Base-by-base conservation (phyloP, 441 rosid genomes). In the Omphalea diandra region DNA sequence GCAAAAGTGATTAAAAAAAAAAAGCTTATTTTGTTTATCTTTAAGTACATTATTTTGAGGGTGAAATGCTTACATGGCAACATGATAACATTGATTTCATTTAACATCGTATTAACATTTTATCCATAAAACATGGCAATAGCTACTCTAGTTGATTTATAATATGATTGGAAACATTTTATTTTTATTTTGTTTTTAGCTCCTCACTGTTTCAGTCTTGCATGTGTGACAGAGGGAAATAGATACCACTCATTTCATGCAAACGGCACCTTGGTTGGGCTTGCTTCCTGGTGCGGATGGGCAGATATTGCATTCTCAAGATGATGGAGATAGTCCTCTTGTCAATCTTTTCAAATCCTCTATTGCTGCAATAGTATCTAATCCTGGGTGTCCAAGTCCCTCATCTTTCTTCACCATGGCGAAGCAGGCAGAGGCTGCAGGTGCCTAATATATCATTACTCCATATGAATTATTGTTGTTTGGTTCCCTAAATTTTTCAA, bases 401-500 rank as follows among this genome's bases (percentile, higher is more conserved):
- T 75, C 91, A 60, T 90, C 96, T 68, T 96, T 93, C 83, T 87
- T 88, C 80, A 87, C 93, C 72, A 87, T 96, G 93, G 89, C 98
- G 54, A 96, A 96, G 83, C 97, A 93, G 73, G 99, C 99, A 82
- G 98, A 96, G 82, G 98, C 99, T 83, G 99, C 98, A 86, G 98
- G 99, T 96, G 61, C n/a, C 63, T 64, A 36, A 61, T 68, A 62
- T 14, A 24, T 56, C 57, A 53, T 73, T 54, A 8, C 18, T 74
- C 18, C 59, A 2, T 46, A 38, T 47, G 10, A n/a, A 5, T 44
- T 38, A 31, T 55, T 11, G 61, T 44, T 35, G 64, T 62, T 59
- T 54, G 36, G 47, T 69, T 60, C 50, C 20, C 49, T 68, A 69
- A 56, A 59, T 63, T 55, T 57, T 6, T 33, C 26, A 38, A 14